Percentiles rank a stretch among this genome's conserved stretches.
phyloP scores from a whole-genome alignment of 441 rosid species.

The Raphanus hybrid region DNA sequence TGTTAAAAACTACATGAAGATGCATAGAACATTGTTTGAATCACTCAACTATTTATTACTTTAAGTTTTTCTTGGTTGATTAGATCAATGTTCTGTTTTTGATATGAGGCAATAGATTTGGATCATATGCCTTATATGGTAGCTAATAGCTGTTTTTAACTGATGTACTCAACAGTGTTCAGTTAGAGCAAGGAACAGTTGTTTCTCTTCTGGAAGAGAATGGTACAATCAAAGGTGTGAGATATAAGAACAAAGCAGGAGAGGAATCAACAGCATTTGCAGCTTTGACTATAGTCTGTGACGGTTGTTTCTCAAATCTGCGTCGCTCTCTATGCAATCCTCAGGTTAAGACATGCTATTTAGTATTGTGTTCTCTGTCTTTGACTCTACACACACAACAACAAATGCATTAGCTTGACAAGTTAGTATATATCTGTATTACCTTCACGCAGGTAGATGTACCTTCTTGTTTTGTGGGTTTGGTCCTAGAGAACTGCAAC shows the following conservation, averaged over 20 bases:
- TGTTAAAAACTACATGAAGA: background rate
- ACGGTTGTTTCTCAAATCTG: constrained; percentile 87
- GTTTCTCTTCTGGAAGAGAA: constrained; percentile 73
- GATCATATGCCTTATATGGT: background rate
- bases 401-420: background rate
- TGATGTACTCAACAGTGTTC: constrained; percentile 52
- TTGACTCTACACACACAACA: background rate
- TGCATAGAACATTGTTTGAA: background rate
- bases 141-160: constrained; percentile 26
- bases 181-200: constrained; percentile 88
- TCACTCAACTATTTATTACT: background rate
- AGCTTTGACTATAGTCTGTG: constrained; percentile 78
- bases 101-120: background rate
- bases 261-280: constrained; percentile 63
- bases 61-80: background rate
- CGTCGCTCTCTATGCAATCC: constrained; percentile 85
- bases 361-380: constrained; percentile 22
- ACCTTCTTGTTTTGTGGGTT: constrained; percentile 86
- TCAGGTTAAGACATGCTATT: constrained; percentile 50
- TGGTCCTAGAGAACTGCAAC: constrained; percentile 75
- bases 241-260: constrained; percentile 68
- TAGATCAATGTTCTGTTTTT: background rate
- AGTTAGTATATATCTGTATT: background rate
- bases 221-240: constrained; percentile 75
- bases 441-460: constrained; percentile 65